Conservation (phyloP, 2,329 filamentous ascomycete species). For the Penicillium thymicola region DNA sequence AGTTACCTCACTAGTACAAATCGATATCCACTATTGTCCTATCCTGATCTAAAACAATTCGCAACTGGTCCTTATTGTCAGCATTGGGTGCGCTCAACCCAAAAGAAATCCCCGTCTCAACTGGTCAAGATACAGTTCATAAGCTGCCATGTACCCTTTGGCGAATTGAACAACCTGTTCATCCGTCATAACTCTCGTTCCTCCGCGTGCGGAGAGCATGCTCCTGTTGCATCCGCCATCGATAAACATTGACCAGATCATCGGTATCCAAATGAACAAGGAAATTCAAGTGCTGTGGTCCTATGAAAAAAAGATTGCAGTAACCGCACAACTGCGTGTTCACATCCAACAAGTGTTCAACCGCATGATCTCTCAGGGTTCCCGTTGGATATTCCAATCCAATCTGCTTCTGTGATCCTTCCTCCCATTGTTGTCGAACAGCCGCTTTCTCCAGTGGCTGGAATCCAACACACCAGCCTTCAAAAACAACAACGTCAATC, state of each 20-base stretch:
- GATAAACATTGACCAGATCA: slow-evolving; percentile 15
- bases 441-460: slow-evolving; percentile 6
- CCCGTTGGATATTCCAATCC: slow-evolving; percentile 1
- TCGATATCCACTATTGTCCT: slow-evolving; percentile 4
- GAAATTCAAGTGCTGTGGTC: slow-evolving; percentile 14
- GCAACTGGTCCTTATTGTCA: slow-evolving; percentile 7
- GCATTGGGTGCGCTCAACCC: too few relatives aligned
- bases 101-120: slow-evolving; percentile 14
- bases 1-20: not conserved
- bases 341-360: slow-evolving; percentile 10
- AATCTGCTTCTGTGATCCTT: not conserved
- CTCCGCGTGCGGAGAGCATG: slow-evolving; percentile 8
- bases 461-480: slow-evolving; percentile 20
- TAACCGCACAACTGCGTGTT: slow-evolving; percentile 12
- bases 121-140: slow-evolving; percentile 19
- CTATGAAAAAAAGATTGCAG: slow-evolving; percentile 16
- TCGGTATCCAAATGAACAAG: slow-evolving; percentile 17
- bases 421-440: slow-evolving; percentile 3
- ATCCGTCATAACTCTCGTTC: slow-evolving; percentile 13
- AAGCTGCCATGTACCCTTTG: slow-evolving; percentile 18
- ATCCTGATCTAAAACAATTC: slow-evolving; percentile 11
- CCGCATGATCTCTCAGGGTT: slow-evolving; percentile 11
- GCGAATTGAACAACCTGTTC: slow-evolving; percentile 17
- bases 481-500: slow-evolving; percentile 16
- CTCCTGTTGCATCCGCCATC: slow-evolving; percentile 18